Base-by-base conservation (phyloP, 83 land plant genomes). In the Picea mariana region DNA sequence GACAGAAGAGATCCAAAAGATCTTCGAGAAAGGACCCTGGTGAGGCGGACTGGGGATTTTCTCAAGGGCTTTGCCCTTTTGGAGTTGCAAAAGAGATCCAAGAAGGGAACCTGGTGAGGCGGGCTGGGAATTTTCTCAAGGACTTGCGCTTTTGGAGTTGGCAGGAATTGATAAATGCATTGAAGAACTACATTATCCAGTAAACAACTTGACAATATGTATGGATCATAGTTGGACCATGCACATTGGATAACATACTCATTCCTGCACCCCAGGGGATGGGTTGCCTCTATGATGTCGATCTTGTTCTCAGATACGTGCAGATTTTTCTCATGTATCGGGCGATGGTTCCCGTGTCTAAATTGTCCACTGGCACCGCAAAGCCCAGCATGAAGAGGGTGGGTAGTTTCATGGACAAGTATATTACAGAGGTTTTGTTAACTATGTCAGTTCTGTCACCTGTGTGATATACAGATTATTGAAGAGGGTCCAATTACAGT, bases 241-340 rank as follows among this genome's bases (percentile, higher is more conserved):
- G 95, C 90, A 86, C 85, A 24, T 62, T 92, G 62, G 97, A 94
- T 69, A 89, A 89, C 84, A 63, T 94, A 80, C 90, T 94, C n/a
- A 31, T 92, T 62, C 93, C 95, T 42, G 84, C 90, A 16, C 58
- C 52, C 2, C 84, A 58, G 21, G 21, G 62, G 20, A 82, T 87
- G 58, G 27, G 62, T 49, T 84, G 80, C 12, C 88, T 92, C 9
- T 94, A 92, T 85, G 93, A 94, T 85, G 97, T 94, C 58, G 84
- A 91, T 81, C 75, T 89, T 21, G 89, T 94, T 40, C 79, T 92
- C 4, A 86, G 95, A 44, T 80, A 92, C 27, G 80, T 87, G 88
- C 86, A 85, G 62, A 77, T 84, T 42, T 94, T 90, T 79, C n/a
- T n/a, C n/a, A n/a, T n/a, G n/a, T n/a, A n/a, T n/a, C n/a, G n/a